phyloP scores from a whole-genome alignment of 768 basidiomycete genomes.

The Boletales sp. region DNA sequence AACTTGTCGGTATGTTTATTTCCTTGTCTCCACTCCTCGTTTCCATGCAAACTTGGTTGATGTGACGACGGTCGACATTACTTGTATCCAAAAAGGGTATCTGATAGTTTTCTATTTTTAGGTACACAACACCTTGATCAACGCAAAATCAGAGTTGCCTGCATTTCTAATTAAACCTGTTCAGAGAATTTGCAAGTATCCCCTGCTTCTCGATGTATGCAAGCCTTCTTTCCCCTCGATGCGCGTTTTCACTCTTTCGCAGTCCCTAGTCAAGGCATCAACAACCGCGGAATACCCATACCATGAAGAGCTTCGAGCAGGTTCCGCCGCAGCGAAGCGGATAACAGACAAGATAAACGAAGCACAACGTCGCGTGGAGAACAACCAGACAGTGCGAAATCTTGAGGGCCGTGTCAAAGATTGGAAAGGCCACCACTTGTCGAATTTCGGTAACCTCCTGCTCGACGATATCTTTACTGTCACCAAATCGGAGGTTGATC shows the following conservation, averaged over 20 bases:
- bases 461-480: conserved; percentile 95
- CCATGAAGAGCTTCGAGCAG: conserved; percentile 78
- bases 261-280: conserved; percentile 77
- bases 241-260: conserved; percentile 6
- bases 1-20: conserved; percentile 68
- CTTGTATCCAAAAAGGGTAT: conserved; percentile 17
- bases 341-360: conserved; percentile 97
- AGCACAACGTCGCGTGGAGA: conserved; percentile 87
- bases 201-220: conserved; percentile 85
- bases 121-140: conserved; percentile 81
- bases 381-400: conserved; percentile 84
- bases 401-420: conserved; percentile 87
- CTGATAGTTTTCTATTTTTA: conserved; percentile 29
- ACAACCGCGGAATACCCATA: conserved; percentile 60
- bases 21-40: conserved; percentile 2
- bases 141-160: conserved; percentile 87
- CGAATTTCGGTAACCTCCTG: conserved; percentile 90
- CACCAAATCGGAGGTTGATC: conserved; percentile 92
- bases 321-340: conserved; percentile 83
- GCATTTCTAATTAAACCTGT: conserved; percentile 99
- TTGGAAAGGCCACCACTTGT: conserved; percentile 97
- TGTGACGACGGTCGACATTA: conserved; percentile 20
- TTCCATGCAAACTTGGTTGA: conserved; percentile 19
- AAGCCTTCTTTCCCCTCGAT: conserved; percentile 3
- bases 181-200: conserved; percentile 98